Evolutionary conservation across 2,329 filamentous ascomycete species (phyloP), one percentile per base, ranked within the genome.

Genomic region (Beauveria asiatica): DNA sequence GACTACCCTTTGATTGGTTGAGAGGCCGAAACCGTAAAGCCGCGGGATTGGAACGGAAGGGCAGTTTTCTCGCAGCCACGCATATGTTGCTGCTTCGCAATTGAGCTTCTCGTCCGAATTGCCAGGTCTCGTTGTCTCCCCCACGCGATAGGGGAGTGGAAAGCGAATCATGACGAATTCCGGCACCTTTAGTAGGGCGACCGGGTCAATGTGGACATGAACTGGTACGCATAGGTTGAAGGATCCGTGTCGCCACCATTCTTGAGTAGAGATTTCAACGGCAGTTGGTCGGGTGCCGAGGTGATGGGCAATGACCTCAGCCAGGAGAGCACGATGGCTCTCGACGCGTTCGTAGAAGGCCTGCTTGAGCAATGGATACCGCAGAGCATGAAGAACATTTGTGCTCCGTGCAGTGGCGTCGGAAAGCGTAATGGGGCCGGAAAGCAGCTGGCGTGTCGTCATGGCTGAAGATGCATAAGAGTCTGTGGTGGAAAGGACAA

Each of bases 41-140:
- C 64, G 61, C 58, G 72, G 73, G 33, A 73, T 71, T 10, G 70
- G 71, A 33, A 78, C 64, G 45, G 65, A 57, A 8, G 72, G 71
- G 60, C 71, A 76, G 52, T 75, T 64, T 17, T 73, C 66, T 45
- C 71, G 64, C 3, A 77, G 65, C 73, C 72, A 76, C 19, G 70
- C 66, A 62, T 73, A 78, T 2, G 73, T 73, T 2, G 69, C 75
- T 9, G 69, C 73, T 65, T 77, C 74, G 61, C 67, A 67, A 19
- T 68, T 62, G 3, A 77, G 33, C 66, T 78, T 77, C 64, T 78
- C 75, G 44, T 78, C 72, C 13, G 69, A 68, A 52, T 72, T 76
- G 10, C 73, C 75, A 9, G 64, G 63, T 16, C 72, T 10, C 16
- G 48, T 60, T 13, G 56, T 58, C 59, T 78, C 76, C 11, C 74